Evolutionary conservation across 257 asterid genomes (phyloP).

Genomic region (Fraxinus cuspidata): DNA sequence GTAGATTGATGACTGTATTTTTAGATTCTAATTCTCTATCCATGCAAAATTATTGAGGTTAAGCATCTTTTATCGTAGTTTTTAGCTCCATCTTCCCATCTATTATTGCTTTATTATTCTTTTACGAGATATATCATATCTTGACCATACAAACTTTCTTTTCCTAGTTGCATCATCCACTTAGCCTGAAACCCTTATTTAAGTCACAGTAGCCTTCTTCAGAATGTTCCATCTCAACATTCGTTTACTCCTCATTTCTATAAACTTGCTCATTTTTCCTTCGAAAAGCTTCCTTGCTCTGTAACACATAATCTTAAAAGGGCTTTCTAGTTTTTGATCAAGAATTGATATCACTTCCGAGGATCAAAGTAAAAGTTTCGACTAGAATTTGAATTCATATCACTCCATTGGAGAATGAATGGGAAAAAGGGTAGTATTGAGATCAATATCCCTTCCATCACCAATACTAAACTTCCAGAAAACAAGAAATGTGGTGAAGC

Average conservation of each 20-base stretch:
- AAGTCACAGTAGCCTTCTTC: slow-evolving; percentile 31
- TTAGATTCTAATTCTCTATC: slow-evolving; percentile 64
- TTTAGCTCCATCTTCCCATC: slow-evolving; percentile 37
- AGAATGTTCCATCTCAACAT: slow-evolving; percentile 25
- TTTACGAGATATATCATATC: slow-evolving; percentile 27
- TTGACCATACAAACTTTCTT: slow-evolving; percentile 30
- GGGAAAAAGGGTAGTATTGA: slow-evolving; percentile 50
- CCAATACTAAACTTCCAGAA: slow-evolving; percentile 27
- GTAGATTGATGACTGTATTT: slow-evolving; percentile 26
- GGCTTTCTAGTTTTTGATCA: neutral
- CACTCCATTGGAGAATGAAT: slow-evolving; percentile 52
- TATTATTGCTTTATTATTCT: slow-evolving; percentile 52
- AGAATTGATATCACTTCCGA: neutral
- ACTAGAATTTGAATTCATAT: slow-evolving; percentile 8
- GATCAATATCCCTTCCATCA: slow-evolving; percentile 44
- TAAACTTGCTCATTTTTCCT: too few relatives aligned
- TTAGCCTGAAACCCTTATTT: slow-evolving; percentile 33
- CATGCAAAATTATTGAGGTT: slow-evolving; percentile 53
- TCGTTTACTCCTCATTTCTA: neutral
- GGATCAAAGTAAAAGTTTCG: neutral
- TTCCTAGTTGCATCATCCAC: slow-evolving; percentile 45
- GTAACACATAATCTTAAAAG: neutral
- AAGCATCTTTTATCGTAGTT: slow-evolving; percentile 56
- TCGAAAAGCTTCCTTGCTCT: too few relatives aligned
- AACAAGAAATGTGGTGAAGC: slow-evolving; percentile 6